Evolutionary conservation across 1,139 yeast species (phyloP), one percentile per base, ranked within the genome.

Genomic region (Nakaseomyces kungkrabaensis): DNA sequence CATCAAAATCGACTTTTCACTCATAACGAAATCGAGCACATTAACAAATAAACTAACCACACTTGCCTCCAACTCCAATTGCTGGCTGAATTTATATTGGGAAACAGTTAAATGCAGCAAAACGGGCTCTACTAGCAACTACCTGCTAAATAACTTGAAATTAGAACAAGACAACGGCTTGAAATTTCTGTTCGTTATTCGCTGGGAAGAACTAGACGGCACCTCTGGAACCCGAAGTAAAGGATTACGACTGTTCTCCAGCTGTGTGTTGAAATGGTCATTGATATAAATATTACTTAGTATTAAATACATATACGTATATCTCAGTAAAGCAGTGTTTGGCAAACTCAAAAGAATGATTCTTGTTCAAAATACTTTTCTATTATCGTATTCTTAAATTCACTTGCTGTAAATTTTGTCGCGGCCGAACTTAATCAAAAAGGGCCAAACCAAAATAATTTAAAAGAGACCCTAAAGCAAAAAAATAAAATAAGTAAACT

Each of bases 151-250:
- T 13, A 52, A 51, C 17, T 43, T 54, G 27, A 50, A 32, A 49
- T 53, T 37, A 61, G 67, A 43, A 50, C 59, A 37, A 59, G 42
- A 45, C 31, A 22, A 40, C 8, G 56, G 56, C n/a, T 51, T 50
- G 41, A 53, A 50, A 26, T 56, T 52, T 31, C 37, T 37, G 26
- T 50, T 65, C 43, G 50, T 53, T 7, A 59, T 69, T 4, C 47
- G 52, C 5, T 84, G 90, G 94, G 70, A 71, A 3, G 75, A 79
- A 1, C 67, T 84, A 53, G 96, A 88, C 61, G 96, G 96, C 0
- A 74, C 73, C 56, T 75, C 74, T 54, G 96, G 95, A 0, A 72
- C 81, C 0, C 59, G 63, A 13, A 71, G 71, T 46, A 74, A 74
- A 48, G 94, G 95, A 0, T 52, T 69, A 4, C 70, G 70, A 51